phyloP scores from a whole-genome alignment of 1,284 basidiomycete species.

The Heliocybe sulcata region DNA sequence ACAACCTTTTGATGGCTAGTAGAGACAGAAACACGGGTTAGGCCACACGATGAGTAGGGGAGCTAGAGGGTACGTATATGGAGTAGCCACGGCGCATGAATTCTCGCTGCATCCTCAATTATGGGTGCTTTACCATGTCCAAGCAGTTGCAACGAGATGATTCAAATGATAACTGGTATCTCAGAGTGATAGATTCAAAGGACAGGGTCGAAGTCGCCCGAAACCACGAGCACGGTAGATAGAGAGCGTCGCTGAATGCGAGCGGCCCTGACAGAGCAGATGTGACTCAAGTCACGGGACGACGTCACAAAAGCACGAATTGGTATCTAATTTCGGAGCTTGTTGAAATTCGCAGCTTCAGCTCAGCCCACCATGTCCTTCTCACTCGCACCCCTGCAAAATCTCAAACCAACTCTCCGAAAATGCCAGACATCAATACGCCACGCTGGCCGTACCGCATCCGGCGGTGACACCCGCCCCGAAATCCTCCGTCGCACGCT shows the following conservation, averaged over 20 bases:
- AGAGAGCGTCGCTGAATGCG: too few relatives aligned
- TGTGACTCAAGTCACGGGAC: too few relatives aligned
- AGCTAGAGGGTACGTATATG: slow-evolving; percentile 60
- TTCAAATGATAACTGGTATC: too few relatives aligned
- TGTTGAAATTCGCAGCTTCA: too few relatives aligned
- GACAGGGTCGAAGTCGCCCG: too few relatives aligned
- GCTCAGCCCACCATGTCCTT: neutral
- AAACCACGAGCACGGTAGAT: too few relatives aligned
- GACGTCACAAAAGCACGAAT: too few relatives aligned
- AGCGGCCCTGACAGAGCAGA: too few relatives aligned
- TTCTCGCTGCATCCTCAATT: slow-evolving; percentile 57
- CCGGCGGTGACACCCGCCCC: slow-evolving; percentile 48
- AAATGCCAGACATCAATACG: slow-evolving; percentile 28
- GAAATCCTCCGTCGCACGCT: slow-evolving; percentile 72
- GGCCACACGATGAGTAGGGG: slow-evolving; percentile 10
- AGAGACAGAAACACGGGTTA: slow-evolving; percentile 52
- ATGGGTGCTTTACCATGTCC: neutral
- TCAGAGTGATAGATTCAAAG: too few relatives aligned
- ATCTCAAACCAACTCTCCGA: slow-evolving; percentile 18
- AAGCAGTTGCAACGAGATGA: neutral
- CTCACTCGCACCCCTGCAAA: slow-evolving; percentile 3
- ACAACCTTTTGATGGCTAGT: slow-evolving; percentile 92
- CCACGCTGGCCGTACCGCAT: slow-evolving; percentile 20
- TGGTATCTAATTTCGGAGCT: too few relatives aligned
- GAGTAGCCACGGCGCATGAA: slow-evolving; percentile 72